phyloP scores from a whole-genome alignment of 108 stramenopile species.

The Nitzschia putrida region DNA sequence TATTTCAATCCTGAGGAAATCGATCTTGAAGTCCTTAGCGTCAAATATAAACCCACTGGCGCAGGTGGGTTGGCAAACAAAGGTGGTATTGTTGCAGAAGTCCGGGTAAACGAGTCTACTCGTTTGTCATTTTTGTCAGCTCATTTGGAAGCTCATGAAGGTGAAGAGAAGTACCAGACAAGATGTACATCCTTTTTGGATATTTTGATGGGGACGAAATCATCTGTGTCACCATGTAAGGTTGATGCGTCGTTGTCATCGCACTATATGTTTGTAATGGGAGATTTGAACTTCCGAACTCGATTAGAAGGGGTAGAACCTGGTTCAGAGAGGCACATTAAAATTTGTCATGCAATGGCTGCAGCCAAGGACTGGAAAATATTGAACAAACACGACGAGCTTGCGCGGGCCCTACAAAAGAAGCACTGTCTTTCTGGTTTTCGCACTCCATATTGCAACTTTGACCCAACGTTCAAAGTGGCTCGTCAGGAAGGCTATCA shows the following conservation, averaged over 20 bases:
- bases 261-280: slow-evolving; percentile 65
- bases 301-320: slow-evolving; percentile 19
- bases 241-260: slow-evolving; percentile 49
- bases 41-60: slow-evolving; percentile 53
- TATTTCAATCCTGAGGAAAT: slow-evolving; percentile 35
- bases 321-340: slow-evolving; percentile 32
- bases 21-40: slow-evolving; percentile 28
- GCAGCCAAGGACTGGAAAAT: slow-evolving; percentile 38
- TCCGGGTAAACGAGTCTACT: slow-evolving; percentile 46
- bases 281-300: slow-evolving; percentile 73
- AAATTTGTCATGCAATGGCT: slow-evolving; percentile 33
- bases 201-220: slow-evolving; percentile 45
- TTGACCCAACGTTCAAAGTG: slow-evolving; percentile 87
- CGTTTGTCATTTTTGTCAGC: slow-evolving; percentile 53
- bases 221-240: slow-evolving; percentile 19
- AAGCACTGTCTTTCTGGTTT: slow-evolving; percentile 58
- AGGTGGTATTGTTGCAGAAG: slow-evolving; percentile 64
- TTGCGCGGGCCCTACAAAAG: slow-evolving; percentile 41
- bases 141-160: slow-evolving; percentile 75
- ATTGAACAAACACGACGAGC: slow-evolving; percentile 61
- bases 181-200: slow-evolving; percentile 46
- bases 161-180: slow-evolving; percentile 39
- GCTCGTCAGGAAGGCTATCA: slow-evolving; percentile 50
- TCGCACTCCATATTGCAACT: slow-evolving; percentile 63
- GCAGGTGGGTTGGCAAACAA: slow-evolving; percentile 59